Conservation (phyloP, 2,329 filamentous ascomycete genomes). For the Penicillium brasilianum region DNA sequence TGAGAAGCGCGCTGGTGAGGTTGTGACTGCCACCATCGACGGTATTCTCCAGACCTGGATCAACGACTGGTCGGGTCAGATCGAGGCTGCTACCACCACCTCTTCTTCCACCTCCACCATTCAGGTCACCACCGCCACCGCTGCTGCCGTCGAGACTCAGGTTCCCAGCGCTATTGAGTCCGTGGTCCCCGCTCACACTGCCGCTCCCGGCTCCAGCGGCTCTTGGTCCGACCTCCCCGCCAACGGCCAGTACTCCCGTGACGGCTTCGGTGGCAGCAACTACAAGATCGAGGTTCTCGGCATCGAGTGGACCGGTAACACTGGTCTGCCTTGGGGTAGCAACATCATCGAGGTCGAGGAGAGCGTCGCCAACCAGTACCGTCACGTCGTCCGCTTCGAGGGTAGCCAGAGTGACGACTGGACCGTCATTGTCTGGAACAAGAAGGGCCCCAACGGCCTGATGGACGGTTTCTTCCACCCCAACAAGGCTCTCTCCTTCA, state of each 20-base stretch:
- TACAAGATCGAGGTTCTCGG: conserved; percentile 27
- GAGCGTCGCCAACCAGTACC: conserved; percentile 40
- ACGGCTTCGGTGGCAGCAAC: conserved; percentile 40
- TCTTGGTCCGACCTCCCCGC: conserved; percentile 32
- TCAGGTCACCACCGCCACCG: conserved; percentile 21
- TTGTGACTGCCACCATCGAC: conserved; percentile 41
- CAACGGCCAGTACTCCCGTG: conserved; percentile 30
- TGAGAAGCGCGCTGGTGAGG: conserved; percentile 41
- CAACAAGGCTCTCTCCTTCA: conserved; percentile 41
- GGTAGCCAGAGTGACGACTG: conserved; percentile 40
- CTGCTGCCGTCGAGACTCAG: not conserved
- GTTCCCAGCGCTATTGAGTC: conserved; percentile 19
- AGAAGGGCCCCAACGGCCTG: conserved; percentile 38
- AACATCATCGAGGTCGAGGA: conserved; percentile 47
- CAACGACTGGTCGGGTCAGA: conserved; percentile 42
- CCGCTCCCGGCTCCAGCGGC: conserved; percentile 12
- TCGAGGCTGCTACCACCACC: conserved; percentile 1
- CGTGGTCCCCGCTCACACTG: conserved; percentile 15
- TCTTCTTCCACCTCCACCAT: conserved; percentile 23
- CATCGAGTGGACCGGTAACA: conserved; percentile 41
- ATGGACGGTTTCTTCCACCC: conserved; percentile 43
- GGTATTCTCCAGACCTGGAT: conserved; percentile 42
- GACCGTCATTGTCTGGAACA: conserved; percentile 50
- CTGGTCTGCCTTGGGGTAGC: conserved; percentile 47
- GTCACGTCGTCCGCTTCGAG: conserved; percentile 43